A percentile compares a stretch with the other conserved stretches of the same genome.
These are phyloP conservation scores for Coprinopsis strossmayeri DNA, from an alignment of 768 basidiomycete species.

Conservation along the genomic window DNA sequence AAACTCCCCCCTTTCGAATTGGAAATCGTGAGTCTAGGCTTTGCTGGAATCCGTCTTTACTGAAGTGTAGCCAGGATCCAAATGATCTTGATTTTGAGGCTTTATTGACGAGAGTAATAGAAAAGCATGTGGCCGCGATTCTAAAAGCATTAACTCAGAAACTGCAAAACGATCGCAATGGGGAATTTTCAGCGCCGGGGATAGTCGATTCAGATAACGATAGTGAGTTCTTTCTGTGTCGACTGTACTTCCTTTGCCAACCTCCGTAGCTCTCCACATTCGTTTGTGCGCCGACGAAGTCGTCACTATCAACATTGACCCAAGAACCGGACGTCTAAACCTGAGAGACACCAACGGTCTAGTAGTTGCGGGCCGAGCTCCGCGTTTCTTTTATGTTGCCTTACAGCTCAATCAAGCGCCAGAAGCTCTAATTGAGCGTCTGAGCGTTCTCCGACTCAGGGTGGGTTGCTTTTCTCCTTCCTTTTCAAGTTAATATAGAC, in stretches of 20 bases:
- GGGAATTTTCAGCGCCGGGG: constrained; percentile 57
- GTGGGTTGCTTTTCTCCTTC: constrained; percentile 34
- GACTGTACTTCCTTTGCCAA: neutral
- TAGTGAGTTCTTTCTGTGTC: constrained; percentile 31
- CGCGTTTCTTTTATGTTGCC: constrained; percentile 52
- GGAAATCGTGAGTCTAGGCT: constrained; percentile 44
- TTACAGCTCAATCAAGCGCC: constrained; percentile 70
- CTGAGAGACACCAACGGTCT: constrained; percentile 79
- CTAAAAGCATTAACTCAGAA: constrained; percentile 49
- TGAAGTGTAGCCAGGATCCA: constrained; percentile 40
- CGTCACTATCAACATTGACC: constrained; percentile 71
- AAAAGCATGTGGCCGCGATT: constrained; percentile 59
- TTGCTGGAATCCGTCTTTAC: neutral
- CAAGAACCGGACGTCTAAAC: constrained; percentile 71
- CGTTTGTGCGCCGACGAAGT: constrained; percentile 73
- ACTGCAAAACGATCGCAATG: constrained; percentile 45
- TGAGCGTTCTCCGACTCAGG: constrained; percentile 53
- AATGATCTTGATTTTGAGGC: constrained; percentile 69
- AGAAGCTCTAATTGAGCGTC: constrained; percentile 42
- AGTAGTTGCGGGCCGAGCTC: constrained; percentile 64
- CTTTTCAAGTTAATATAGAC: constrained; percentile 1
- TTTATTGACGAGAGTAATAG: constrained; percentile 55
- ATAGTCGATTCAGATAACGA: constrained; percentile 50
- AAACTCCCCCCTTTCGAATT: constrained; percentile 36
- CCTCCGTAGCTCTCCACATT: constrained; percentile 44